Conservation (phyloP, 2,329 filamentous ascomycete genomes). For the Neoascochyta sp. region DNA sequence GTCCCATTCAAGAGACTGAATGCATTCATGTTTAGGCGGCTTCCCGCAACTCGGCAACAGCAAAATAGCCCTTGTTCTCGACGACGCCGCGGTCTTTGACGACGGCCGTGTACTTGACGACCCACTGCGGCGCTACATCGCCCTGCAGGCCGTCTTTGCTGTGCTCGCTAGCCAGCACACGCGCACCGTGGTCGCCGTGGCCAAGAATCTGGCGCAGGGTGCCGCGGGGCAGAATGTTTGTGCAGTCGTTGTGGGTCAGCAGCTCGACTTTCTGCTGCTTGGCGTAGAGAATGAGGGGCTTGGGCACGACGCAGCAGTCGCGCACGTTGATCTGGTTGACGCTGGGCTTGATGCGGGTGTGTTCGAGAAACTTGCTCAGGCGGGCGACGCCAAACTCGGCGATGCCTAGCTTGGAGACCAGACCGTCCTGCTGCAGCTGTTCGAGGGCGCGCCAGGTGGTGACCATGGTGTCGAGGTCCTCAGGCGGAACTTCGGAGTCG, state of each 20-base stretch:
- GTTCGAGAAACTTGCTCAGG: conserved; percentile 69
- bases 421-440: conserved; percentile 64
- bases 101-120: conserved; percentile 94
- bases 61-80: conserved; percentile 98
- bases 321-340: conserved; percentile 96
- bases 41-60: conserved; percentile 65
- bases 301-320: conserved; percentile 94
- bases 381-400: conserved; percentile 89
- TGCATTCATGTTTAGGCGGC: no score
- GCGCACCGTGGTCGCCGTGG: conserved; percentile 66
- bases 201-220: conserved; percentile 82
- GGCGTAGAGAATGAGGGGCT: conserved; percentile 78
- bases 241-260: conserved; percentile 90
- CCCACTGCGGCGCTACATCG: conserved; percentile 85
- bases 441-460: conserved; percentile 70
- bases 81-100: conserved; percentile 91
- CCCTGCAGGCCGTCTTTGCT: conserved; percentile 62
- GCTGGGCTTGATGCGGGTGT: conserved; percentile 67
- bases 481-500: conserved; percentile 40
- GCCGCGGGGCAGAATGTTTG: conserved; percentile 80
- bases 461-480: conserved; percentile 59
- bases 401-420: conserved; percentile 73
- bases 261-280: conserved; percentile 79
- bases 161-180: conserved; percentile 64
- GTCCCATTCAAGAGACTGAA: no score